Evolutionary conservation across 2,329 filamentous ascomycete species (phyloP).

Genomic region (Trichoderma brevicompactum): DNA sequence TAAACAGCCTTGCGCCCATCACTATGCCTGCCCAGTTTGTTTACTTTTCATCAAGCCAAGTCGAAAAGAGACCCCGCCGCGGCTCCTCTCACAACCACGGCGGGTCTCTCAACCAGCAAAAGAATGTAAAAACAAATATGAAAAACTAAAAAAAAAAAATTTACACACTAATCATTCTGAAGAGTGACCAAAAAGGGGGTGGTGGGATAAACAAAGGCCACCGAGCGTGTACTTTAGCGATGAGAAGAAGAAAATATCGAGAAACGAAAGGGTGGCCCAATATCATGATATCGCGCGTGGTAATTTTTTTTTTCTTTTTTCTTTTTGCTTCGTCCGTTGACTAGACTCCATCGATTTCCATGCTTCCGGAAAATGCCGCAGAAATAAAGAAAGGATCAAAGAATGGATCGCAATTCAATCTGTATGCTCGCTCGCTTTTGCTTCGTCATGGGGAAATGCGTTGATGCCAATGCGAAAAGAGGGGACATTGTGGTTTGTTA

Average conservation of each 20-base stretch:
- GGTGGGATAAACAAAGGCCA: neutral
- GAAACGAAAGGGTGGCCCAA: neutral
- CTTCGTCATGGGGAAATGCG: slow-evolving; percentile 6
- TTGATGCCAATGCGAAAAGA: slow-evolving; percentile 14
- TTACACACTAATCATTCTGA: slow-evolving; percentile 1
- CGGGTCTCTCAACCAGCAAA: neutral
- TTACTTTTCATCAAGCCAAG: slow-evolving; percentile 1
- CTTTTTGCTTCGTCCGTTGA: neutral
- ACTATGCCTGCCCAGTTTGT: slow-evolving; percentile 26
- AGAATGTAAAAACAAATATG: neutral
- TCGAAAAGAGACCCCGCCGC: neutral
- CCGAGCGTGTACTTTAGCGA: neutral
- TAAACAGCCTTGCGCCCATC: slow-evolving; percentile 27
- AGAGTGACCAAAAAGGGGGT: neutral
- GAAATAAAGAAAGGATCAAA: slow-evolving; percentile 17
- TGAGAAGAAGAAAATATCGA: neutral
- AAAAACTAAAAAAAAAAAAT: slow-evolving; percentile 8
- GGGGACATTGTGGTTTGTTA: neutral
- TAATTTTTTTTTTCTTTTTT: neutral
- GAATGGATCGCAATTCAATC: slow-evolving; percentile 22
- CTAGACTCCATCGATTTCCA: slow-evolving; percentile 8
- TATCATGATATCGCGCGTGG: slow-evolving; percentile 9
- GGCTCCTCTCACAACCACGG: neutral
- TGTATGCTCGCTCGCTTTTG: slow-evolving; percentile 21
- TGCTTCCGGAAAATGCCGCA: neutral